These are phyloP conservation scores for Penicillium crustosum DNA, from an alignment of 2,329 filamentous ascomycete species.

Conservation along the genomic window DNA sequence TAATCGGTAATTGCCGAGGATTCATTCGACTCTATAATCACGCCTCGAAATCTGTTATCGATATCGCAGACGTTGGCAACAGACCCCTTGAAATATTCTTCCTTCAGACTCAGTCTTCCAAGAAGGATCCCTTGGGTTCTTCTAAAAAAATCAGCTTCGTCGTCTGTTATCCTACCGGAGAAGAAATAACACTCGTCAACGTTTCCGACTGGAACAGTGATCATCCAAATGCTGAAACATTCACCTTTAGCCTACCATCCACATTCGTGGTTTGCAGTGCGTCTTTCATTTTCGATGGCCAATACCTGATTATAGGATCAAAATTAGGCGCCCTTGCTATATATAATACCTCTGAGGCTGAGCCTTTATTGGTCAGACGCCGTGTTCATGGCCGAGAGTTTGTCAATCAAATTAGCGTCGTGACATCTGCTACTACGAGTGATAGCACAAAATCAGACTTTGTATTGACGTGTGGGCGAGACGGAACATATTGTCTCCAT, in stretches of 20 bases:
- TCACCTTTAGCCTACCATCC: conserved; percentile 37
- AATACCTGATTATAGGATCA: conserved; percentile 55
- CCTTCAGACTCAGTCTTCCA: conserved; percentile 18
- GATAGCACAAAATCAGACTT: conserved; percentile 24
- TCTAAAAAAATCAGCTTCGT: conserved; percentile 26
- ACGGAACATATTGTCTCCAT: conserved; percentile 73
- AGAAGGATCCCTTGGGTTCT: conserved; percentile 2
- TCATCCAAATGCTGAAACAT: conserved; percentile 41
- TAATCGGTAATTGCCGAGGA: conserved; percentile 38
- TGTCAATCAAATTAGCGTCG: conserved; percentile 62
- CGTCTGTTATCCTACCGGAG: conserved; percentile 26
- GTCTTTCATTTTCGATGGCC: conserved; percentile 31
- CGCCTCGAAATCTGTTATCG: conserved; percentile 26
- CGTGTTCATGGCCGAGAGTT: conserved; percentile 58
- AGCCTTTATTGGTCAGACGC: conserved; percentile 26
- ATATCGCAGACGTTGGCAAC: conserved; percentile 27
- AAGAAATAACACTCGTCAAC: conserved; percentile 33
- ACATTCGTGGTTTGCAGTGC: conserved; percentile 56
- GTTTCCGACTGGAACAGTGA: conserved; percentile 17
- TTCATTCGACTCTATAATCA: conserved; percentile 39
- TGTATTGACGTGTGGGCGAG: conserved; percentile 71
- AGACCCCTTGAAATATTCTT: conserved; percentile 32
- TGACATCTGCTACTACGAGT: conserved; percentile 13
- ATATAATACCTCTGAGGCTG: conserved; percentile 37
- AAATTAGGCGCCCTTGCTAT: conserved; percentile 55